These are phyloP conservation scores for Coniophora puteana DNA, from an alignment of 1,284 basidiomycete genomes.

Conservation along the genomic window DNA sequence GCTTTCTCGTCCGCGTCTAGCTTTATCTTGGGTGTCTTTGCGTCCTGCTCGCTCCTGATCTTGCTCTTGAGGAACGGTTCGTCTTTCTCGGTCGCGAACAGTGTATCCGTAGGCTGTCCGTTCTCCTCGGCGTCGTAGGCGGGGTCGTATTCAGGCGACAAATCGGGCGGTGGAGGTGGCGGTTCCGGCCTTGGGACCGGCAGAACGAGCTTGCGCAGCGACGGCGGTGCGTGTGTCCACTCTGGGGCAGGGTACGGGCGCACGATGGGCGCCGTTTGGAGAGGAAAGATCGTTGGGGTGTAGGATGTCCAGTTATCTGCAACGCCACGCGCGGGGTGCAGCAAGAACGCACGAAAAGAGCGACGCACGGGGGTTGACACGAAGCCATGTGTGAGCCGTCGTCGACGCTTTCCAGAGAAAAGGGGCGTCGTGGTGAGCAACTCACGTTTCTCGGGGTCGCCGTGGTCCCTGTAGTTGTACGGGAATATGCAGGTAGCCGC, in stretches of 20 bases:
- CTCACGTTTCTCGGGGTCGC: constrained; percentile 28
- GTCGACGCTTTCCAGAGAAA: no score
- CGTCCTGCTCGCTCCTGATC: no score
- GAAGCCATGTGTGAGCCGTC: no score
- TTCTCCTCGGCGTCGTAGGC: no score
- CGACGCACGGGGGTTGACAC: no score
- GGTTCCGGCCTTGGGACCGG: constrained; percentile 17
- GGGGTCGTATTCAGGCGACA: no score
- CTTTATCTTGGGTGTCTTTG: no score
- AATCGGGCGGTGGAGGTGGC: background rate
- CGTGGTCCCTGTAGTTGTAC: constrained; percentile 28
- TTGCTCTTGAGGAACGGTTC: no score
- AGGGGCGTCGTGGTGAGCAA: no score
- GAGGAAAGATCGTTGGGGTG: constrained; percentile 11
- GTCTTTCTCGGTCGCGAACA: no score
- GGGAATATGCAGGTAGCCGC: constrained; percentile 23
- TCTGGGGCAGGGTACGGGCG: constrained; percentile 25
- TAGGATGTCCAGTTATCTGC: constrained; percentile 23
- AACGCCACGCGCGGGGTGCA: background rate
- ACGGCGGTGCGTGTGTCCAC: constrained; percentile 17
- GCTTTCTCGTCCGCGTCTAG: no score
- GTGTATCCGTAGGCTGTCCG: no score
- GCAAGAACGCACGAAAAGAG: background rate
- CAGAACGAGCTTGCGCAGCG: constrained; percentile 19
- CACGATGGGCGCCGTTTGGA: constrained; percentile 13